Base-by-base conservation (phyloP, 306 rosid genomes). In the Begonia masoniana region DNA sequence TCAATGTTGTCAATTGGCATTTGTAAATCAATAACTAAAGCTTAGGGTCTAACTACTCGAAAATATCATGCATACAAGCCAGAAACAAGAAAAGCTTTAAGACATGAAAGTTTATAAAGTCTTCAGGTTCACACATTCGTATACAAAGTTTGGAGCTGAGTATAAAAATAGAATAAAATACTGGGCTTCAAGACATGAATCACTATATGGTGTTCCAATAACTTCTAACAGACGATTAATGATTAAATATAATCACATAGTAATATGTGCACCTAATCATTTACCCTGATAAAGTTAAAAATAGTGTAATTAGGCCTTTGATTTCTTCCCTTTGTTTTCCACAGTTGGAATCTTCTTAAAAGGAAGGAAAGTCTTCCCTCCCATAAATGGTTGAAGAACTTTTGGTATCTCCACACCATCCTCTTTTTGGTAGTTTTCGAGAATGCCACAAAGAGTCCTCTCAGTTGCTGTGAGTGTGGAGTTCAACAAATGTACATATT, bases 291-390 rank as follows among this genome's bases (percentile, higher is more conserved):
- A 10, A 26, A 51, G 58, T 65, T 43, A 35, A 65, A 70, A 54
- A 61, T 63, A 62, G 69, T 65, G 69, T 67, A 83, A 62, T 77
- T 73, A 85, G 66, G 94, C 94, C 92, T 79, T 91, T 15, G 88
- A 82, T 91, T 85, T 85, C 88, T 85, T 91, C 94, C 96, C 97
- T 86, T 82, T 82, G 86, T 75, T 83, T 63, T 84, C 95, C 43
- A 52, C 54, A 14, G 55, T 67, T 0, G 83, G 79, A 36, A 80
- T 78, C 68, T 12, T 70, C 72, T 83, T 83, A 88, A 85, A 91
- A 35, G 97, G 94, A 10, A 91, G 63, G 80, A 81, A 85, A 42
- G 74, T 35, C 76, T 73, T 83, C 65, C 97, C 92, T 15, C 88
- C 81, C 94, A 91, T 78, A 62, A 56, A 85, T 46, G 78, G 82